Conservation (phyloP, 805 yeast species). For the Saccharomycopsis selenospora region DNA sequence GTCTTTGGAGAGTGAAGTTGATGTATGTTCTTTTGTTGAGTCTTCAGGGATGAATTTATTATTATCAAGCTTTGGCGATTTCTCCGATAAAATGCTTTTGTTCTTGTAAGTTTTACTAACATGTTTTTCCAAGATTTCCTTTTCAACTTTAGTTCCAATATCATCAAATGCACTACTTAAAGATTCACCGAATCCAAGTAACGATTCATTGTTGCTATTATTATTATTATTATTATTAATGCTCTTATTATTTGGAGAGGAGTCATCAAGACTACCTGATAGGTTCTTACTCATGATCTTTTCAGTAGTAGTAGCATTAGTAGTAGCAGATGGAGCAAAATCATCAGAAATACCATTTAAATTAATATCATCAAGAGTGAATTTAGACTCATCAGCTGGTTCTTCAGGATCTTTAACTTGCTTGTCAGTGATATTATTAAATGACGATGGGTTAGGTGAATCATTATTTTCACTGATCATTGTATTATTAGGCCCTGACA, state of each 20-base stretch:
- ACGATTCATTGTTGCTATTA: not conserved
- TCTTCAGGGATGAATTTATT: not conserved
- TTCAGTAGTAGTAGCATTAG: not conserved
- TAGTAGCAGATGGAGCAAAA: not conserved
- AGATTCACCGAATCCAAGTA: conserved; percentile 10
- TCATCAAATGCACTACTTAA: conserved; percentile 15
- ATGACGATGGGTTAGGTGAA: not conserved
- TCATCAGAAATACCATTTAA: too few relatives aligned
- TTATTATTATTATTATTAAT: not conserved
- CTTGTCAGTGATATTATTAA: not conserved
- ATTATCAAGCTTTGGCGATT: not conserved
- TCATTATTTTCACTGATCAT: too few relatives aligned
- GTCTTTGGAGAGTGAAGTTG: conserved; percentile 5
- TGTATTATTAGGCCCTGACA: too few relatives aligned
- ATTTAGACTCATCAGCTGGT: not conserved
- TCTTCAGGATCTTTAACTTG: too few relatives aligned
- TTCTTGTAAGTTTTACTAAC: not conserved
- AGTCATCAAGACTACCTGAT: not conserved
- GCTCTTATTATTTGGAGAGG: not conserved
- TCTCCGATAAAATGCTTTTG: not conserved
- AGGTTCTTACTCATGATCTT: not conserved
- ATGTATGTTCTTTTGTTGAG: not conserved
- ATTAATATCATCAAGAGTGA: not conserved
- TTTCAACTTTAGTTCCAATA: conserved; percentile 10
- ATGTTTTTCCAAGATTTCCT: conserved; percentile 5